A percentile compares a stretch with the other conserved stretches of the same genome.
Conservation (phyloP, 73 alveolate species). For the Paramecium caudatum region DNA sequence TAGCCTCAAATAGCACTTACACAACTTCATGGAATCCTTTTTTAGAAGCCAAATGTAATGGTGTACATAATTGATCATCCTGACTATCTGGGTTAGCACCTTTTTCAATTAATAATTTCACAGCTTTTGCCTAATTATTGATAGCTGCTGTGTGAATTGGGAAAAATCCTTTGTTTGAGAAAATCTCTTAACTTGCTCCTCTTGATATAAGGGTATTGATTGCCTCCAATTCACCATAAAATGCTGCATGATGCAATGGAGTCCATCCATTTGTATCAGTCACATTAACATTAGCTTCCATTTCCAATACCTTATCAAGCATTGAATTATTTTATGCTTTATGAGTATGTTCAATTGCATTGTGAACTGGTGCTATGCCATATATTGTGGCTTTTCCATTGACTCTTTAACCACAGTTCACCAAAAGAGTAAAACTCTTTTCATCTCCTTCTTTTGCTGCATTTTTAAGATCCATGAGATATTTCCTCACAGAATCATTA, state of each 20-base stretch:
- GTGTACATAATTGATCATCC: constrained; percentile 63
- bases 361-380: constrained; percentile 93
- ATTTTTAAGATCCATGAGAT: constrained; percentile 85
- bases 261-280: constrained; percentile 84
- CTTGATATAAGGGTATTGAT: constrained; percentile 56
- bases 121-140: constrained; percentile 79
- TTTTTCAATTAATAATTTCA: constrained; percentile 75
- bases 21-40: constrained; percentile 61
- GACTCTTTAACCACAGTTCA: constrained; percentile 85
- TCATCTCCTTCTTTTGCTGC: constrained; percentile 88
- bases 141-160: constrained; percentile 90
- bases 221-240: constrained; percentile 77
- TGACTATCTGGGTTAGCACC: constrained; percentile 68
- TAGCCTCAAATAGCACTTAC: constrained; percentile 32
- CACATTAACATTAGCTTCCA: constrained; percentile 74
- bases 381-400: constrained; percentile 83
- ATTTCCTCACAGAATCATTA: constrained; percentile 86
- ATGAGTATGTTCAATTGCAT: constrained; percentile 79
- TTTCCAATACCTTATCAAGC: constrained; percentile 55
- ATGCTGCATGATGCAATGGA: constrained; percentile 83
- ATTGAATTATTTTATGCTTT: constrained; percentile 38
- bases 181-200: constrained; percentile 68
- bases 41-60: constrained; percentile 72
- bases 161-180: constrained; percentile 69
- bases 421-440: constrained; percentile 81